phyloP scores from a whole-genome alignment of 768 basidiomycete species.

The Pulveroboletus sp. region DNA sequence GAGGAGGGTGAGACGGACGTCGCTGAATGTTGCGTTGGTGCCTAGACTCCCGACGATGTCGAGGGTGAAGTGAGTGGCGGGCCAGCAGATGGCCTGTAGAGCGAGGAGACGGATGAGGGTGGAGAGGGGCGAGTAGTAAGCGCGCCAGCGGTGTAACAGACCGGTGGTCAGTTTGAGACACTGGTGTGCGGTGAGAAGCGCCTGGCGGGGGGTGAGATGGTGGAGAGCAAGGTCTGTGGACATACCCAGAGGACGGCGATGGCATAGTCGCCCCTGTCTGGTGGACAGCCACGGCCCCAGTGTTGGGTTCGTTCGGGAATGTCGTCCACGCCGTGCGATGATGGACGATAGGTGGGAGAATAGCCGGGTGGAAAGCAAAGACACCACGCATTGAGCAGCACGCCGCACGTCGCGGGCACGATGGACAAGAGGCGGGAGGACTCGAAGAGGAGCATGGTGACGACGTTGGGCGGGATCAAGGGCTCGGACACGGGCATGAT shows the following conservation, averaged over 20 bases:
- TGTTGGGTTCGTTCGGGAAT: background rate
- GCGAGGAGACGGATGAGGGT: conserved; percentile 91
- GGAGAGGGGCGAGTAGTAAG: conserved; percentile 85
- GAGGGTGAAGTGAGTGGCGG: conserved; percentile 84
- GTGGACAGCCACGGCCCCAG: conserved; percentile 37
- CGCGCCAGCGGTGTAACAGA: conserved; percentile 83
- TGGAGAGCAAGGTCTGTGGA: conserved; percentile 1
- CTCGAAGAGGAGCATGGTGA: conserved; percentile 65
- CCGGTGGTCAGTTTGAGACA: conserved; percentile 87
- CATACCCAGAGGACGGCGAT: conserved; percentile 73
- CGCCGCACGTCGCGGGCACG: conserved; percentile 69
- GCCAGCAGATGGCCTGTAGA: conserved; percentile 96
- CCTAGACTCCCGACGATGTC: conserved; percentile 54
- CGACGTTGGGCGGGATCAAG: conserved; percentile 46
- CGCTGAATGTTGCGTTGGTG: conserved; percentile 6
- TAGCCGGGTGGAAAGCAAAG: conserved; percentile 44
- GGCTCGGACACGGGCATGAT: conserved; percentile 50
- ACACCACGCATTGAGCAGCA: conserved; percentile 59
- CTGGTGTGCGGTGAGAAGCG: conserved; percentile 84
- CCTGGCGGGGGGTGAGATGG: conserved; percentile 37
- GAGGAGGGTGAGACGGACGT: conserved; percentile 13
- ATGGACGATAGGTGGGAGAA: conserved; percentile 3
- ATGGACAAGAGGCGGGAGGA: conserved; percentile 67
- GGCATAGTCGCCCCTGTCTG: conserved; percentile 61
- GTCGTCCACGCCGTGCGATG: conserved; percentile 2